Base-by-base conservation (phyloP, 1,139 yeast species). In the Protomyces pachydermus region DNA sequence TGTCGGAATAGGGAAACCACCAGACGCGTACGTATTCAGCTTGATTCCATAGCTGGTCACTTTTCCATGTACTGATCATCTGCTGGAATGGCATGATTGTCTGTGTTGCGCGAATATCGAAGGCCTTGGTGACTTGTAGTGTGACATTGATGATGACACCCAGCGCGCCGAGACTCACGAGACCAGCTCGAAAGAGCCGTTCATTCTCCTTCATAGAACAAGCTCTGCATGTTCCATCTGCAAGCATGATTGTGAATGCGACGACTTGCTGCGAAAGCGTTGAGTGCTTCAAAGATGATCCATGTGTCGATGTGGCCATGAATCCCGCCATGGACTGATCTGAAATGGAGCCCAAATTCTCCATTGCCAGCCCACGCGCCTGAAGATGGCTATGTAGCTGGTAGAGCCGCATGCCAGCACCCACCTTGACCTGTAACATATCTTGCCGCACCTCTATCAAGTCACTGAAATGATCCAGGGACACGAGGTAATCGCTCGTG, bases 1-100 rank as follows among this genome's bases (percentile, higher is more conserved):
- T 86, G 64, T 83, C 83, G 25, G 95, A 81, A 74, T 93, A 93
- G 0, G 98, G 98, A 75, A 88, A 93, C 98, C 98, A 93, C 98
- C 98, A 93, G 60, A 91, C 83, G 68, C 98, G 82, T 54, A 90
- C 86, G 71, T 85, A 93, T 76, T 93, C 98, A n/a, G 91, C 82
- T 62, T 89, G 85, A 8, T 89, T 83, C 97, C 98, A 93, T 54
- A 91, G 76, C 48, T 37, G 9, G 9, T 57, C 25, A 16, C 80
- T 79, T 66, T 84, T 85, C 91, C 95, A 84, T 71, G 82, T 77
- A 18, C 80, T 79, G 70, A 91, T 75, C 56, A 91, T 78, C 8
- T 90, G 82, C 38, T 86, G 87, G 72, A 91, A 90, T 46, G 84
- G 78, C 70, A 91, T 84, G 55, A 91, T 86, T 75, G 91, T 96